Percentiles rank a stretch among this genome's conserved stretches.
These are phyloP conservation scores for Pythium periplocum DNA, from an alignment of 352 stramenopile genomes.

Conservation along the genomic window DNA sequence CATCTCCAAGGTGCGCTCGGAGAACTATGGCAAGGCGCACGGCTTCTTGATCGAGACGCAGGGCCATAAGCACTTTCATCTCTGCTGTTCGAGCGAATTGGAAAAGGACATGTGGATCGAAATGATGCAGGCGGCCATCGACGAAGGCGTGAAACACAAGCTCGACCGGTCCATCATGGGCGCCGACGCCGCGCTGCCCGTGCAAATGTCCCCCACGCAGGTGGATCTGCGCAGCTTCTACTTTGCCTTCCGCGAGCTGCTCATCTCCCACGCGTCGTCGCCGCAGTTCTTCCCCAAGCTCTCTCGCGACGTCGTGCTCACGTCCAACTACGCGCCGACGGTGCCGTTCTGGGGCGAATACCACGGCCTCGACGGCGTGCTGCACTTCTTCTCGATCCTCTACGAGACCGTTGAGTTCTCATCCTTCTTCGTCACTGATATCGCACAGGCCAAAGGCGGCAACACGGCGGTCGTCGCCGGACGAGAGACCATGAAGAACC, in stretches of 20 bases:
- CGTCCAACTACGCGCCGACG: constrained; percentile 84
- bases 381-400: constrained; percentile 88
- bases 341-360: constrained; percentile 88
- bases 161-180: constrained; percentile 20
- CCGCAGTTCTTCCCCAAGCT: constrained; percentile 88
- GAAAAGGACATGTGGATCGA: constrained; percentile 91
- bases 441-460: constrained; percentile 79
- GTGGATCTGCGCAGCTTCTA: constrained; percentile 86
- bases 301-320: constrained; percentile 76
- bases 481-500: constrained; percentile 86
- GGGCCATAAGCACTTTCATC: constrained; percentile 84
- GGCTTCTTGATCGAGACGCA: constrained; percentile 86
- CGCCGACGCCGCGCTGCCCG: constrained; percentile 19
- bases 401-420: constrained; percentile 88
- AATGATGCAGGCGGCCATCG: constrained; percentile 88
- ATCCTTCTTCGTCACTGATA: constrained; percentile 86
- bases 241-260: constrained; percentile 79
- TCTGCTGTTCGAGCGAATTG: constrained; percentile 81
- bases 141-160: constrained; percentile 49
- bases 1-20: constrained; percentile 66
- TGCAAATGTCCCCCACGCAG: constrained; percentile 62
- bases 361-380: constrained; percentile 78
- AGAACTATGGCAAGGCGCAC: constrained; percentile 87
- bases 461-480: constrained; percentile 79
- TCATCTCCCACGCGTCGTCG: constrained; percentile 86